A percentile compares a stretch with the other conserved stretches of the same genome.
phyloP scores from a whole-genome alignment of 1,139 yeast species.

The Yamadazyma dendronema region DNA sequence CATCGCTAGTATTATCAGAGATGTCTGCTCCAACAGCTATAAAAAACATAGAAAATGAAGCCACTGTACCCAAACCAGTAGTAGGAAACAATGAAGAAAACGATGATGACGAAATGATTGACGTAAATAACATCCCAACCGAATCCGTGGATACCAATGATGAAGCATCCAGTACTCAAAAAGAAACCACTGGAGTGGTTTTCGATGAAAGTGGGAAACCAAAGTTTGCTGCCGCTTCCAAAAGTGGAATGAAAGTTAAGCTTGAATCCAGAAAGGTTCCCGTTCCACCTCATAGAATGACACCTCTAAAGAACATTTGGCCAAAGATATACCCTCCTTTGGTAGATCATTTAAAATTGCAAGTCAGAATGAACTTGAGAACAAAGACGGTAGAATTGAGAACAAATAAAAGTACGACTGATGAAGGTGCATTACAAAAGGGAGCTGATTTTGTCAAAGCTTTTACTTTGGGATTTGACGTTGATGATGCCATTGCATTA shows the following conservation, averaged over 20 bases:
- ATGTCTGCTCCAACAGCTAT: slow-evolving; percentile 81
- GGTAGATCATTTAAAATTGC: slow-evolving; percentile 90
- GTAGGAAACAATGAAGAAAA: slow-evolving; percentile 14
- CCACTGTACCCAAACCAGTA: slow-evolving; percentile 7
- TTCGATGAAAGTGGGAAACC: slow-evolving; percentile 91
- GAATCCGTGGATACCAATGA: slow-evolving; percentile 18
- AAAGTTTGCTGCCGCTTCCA: slow-evolving; percentile 72
- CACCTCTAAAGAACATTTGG: slow-evolving; percentile 89
- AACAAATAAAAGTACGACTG: slow-evolving; percentile 77
- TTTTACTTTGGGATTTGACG: slow-evolving; percentile 91
- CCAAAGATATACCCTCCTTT: slow-evolving; percentile 91
- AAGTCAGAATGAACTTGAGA: slow-evolving; percentile 91
- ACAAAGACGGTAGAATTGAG: slow-evolving; percentile 83
- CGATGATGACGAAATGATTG: slow-evolving; percentile 68
- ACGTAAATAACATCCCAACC: slow-evolving; percentile 46
- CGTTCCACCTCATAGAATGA: slow-evolving; percentile 96
- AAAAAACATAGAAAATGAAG: slow-evolving; percentile 20
- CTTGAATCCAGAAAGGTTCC: slow-evolving; percentile 84
- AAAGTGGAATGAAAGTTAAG: slow-evolving; percentile 67
- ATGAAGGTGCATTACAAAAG: slow-evolving; percentile 92
- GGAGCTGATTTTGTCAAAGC: slow-evolving; percentile 97
- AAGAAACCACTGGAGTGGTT: slow-evolving; percentile 52
- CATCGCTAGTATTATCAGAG: slow-evolving; percentile 5
- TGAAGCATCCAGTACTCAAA: slow-evolving; percentile 19
- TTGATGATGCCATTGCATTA: slow-evolving; percentile 94